A percentile compares a stretch with the other conserved stretches of the same genome.
Evolutionary conservation across 2,329 filamentous ascomycete genomes (phyloP).

Genomic region (Colletotrichum nymphaeae): DNA sequence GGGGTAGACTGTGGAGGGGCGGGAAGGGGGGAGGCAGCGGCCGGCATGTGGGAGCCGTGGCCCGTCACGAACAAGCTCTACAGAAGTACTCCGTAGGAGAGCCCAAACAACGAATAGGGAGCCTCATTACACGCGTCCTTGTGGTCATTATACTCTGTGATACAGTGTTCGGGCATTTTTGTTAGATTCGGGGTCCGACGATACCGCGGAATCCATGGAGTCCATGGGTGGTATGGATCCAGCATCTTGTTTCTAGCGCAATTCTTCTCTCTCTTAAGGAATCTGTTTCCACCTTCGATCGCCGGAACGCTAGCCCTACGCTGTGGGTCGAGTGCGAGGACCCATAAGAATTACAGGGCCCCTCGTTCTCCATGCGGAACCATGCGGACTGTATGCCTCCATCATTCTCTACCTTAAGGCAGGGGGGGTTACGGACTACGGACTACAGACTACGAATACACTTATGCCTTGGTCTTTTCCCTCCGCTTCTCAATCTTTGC

Average conservation of each 20-base stretch:
- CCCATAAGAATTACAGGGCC: neutral
- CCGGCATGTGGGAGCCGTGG: neutral
- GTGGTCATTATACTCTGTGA: neutral
- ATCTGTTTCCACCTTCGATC: neutral
- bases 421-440: no score
- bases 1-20: neutral
- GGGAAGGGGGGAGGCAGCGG: no score
- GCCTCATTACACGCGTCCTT: neutral
- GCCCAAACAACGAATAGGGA: neutral
- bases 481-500: conserved; percentile 45
- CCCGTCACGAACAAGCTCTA: neutral
- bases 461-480: conserved; percentile 16
- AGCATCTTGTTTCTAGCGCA: neutral
- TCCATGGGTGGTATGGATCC: no score
- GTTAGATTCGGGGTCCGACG: neutral
- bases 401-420: no score
- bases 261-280: neutral
- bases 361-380: no score
- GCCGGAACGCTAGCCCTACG: neutral
- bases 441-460: neutral
- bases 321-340: neutral
- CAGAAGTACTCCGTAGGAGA: neutral
- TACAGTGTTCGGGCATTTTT: neutral
- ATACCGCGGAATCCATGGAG: neutral
- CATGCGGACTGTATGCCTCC: no score